These are phyloP conservation scores for Hypocreales sp. DNA, from an alignment of 2,329 filamentous ascomycete species.

Conservation along the genomic window DNA sequence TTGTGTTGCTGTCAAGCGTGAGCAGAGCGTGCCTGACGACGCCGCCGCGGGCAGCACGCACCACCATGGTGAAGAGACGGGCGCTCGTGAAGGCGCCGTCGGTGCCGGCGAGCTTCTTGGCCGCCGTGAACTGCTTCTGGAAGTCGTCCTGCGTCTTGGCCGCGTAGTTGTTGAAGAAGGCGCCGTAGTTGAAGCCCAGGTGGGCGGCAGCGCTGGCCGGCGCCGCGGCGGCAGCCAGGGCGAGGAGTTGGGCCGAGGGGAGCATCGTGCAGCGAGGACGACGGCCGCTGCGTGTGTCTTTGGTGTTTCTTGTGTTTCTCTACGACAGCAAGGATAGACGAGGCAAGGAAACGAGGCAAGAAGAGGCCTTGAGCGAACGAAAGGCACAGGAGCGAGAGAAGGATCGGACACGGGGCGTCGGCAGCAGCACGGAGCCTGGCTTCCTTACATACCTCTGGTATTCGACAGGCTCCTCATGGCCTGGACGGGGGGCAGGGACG, in stretches of 20 bases:
- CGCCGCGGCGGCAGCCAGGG: slow-evolving; percentile 18
- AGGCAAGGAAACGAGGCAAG: no score
- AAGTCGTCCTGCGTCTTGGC: slow-evolving; percentile 49
- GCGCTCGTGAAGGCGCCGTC: slow-evolving; percentile 48
- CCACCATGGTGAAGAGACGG: slow-evolving; percentile 59
- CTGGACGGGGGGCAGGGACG: no score
- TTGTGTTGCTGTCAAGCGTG: slow-evolving; percentile 50
- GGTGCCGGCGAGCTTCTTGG: slow-evolving; percentile 47
- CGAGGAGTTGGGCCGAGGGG: slow-evolving; percentile 15
- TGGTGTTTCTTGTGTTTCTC: no score
- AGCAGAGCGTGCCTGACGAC: background rate
- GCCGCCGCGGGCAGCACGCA: background rate
- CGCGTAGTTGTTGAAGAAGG: slow-evolving; percentile 41
- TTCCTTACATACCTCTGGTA: no score
- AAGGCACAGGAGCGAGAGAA: no score
- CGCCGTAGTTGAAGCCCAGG: slow-evolving; percentile 63
- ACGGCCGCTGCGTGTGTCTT: no score
- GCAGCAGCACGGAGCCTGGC: no score
- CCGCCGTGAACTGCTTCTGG: slow-evolving; percentile 52
- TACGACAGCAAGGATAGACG: no score
- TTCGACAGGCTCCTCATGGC: no score
- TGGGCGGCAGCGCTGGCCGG: slow-evolving; percentile 21
- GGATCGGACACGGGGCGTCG: no score
- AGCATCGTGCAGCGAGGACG: slow-evolving; percentile 13
- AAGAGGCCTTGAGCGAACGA: no score